Evolutionary conservation across 208 protist genomes (phyloP).

Genomic region (Zelonia costaricensis): DNA sequence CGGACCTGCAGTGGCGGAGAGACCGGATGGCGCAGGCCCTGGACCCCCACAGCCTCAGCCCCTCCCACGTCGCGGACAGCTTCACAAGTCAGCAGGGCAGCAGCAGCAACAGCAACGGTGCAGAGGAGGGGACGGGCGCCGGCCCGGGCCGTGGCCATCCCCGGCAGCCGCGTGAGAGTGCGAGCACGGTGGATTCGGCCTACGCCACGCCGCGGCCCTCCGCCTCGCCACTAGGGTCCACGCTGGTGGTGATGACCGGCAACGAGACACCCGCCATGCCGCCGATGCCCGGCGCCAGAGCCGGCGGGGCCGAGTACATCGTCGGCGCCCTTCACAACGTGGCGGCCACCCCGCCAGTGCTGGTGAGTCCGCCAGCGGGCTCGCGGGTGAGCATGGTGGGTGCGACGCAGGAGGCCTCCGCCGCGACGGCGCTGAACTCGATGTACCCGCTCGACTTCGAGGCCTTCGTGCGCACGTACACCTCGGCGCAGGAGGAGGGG

Average conservation of each 20-base stretch:
- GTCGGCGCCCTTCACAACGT: not conserved
- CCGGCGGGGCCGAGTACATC: not conserved
- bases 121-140: no score
- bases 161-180: not conserved
- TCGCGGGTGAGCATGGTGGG: not conserved
- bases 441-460: constrained; percentile 70
- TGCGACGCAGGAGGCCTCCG: not conserved
- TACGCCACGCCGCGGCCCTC: constrained; percentile 12
- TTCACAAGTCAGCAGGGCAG: not conserved
- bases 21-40: no score
- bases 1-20: no score
- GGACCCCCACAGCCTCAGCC: no score
- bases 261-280: constrained; percentile 14
- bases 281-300: no score
- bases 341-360: not conserved
- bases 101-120: not conserved
- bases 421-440: constrained; percentile 22
- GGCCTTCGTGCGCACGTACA: constrained; percentile 37
- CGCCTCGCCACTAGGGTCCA: not conserved
- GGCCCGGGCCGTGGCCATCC: no score
- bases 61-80: constrained; percentile 20
- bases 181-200: not conserved
- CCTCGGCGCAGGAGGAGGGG: constrained; percentile 14
- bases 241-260: constrained; percentile 25
- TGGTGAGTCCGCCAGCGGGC: not conserved